Base-by-base conservation (phyloP, 78 protist species). In the Pigoraptor vietnamica region DNA sequence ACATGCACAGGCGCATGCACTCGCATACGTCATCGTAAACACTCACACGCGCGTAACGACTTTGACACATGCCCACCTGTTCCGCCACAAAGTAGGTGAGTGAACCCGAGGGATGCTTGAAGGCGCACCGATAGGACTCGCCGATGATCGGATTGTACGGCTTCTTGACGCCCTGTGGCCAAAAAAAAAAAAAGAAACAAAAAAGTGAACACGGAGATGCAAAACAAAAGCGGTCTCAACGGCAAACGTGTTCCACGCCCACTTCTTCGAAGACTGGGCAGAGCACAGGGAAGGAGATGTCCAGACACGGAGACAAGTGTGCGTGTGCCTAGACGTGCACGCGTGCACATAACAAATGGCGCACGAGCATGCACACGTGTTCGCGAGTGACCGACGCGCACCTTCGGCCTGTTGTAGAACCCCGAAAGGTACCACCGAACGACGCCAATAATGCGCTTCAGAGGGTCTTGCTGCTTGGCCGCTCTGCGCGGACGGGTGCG, bases 131-230 rank as follows among this genome's bases (percentile, higher is more conserved):
- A 92, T 96, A 98, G 33, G 92, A 87, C 87, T 98, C 99, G 2
- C 99, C 99, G 23, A 98, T 93, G n/a, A 97, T 88, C 6, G 99
- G 98, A 56, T 98, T 98, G 93, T 98, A 98, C 37, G 99, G 99
- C 93, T 98, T 98, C 88, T 96, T 96, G 34, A 2, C 1, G 1
- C 84, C 84, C 32, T 79, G 21, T 19, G 84, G 23, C 14, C 14
- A 14, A 40, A 14, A 2, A 40, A n/a, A n/a, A n/a, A n/a, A n/a
- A n/a, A n/a, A n/a, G n/a, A n/a, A n/a, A n/a, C n/a, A n/a, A n/a
- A n/a, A n/a, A n/a, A n/a, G n/a, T n/a, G n/a, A n/a, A n/a, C n/a
- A n/a, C n/a, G n/a, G n/a, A n/a, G n/a, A n/a, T n/a, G n/a, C n/a
- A n/a, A n/a, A n/a, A n/a, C n/a, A n/a, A n/a, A n/a, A n/a, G n/a